phyloP scores from a whole-genome alignment of 352 stramenopile genomes.

The Aphanomyces stellatus region DNA sequence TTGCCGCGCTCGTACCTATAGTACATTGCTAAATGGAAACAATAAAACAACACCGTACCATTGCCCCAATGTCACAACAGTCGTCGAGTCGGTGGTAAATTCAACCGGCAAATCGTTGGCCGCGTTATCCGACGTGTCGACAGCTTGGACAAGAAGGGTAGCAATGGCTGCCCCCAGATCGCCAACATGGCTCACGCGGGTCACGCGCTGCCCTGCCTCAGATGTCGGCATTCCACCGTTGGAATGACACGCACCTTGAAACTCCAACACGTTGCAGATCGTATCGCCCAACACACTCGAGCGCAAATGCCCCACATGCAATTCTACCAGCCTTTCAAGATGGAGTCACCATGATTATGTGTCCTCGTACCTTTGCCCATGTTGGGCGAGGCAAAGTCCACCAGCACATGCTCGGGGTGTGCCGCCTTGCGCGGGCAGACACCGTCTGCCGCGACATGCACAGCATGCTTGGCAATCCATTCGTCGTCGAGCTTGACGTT shows the following conservation, averaged over 20 bases:
- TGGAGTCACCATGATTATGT: not conserved
- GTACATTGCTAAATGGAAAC: not conserved
- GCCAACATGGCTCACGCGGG: slow-evolving; percentile 66
- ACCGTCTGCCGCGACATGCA: slow-evolving; percentile 49
- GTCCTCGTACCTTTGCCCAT: slow-evolving; percentile 43
- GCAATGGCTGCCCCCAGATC: slow-evolving; percentile 70
- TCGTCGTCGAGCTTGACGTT: slow-evolving; percentile 62
- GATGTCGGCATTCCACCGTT: not conserved
- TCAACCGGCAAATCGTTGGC: not conserved
- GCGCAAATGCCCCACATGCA: slow-evolving; percentile 74
- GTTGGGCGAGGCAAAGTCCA: slow-evolving; percentile 78
- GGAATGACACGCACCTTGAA: slow-evolving; percentile 25
- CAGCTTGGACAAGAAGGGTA: slow-evolving; percentile 62
- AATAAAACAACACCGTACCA: slow-evolving; percentile 19
- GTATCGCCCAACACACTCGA: slow-evolving; percentile 75
- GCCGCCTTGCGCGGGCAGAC: slow-evolving; percentile 24
- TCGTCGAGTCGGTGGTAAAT: slow-evolving; percentile 24
- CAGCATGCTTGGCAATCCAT: slow-evolving; percentile 53
- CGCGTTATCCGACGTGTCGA: slow-evolving; percentile 30
- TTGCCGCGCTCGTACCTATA: slow-evolving; percentile 58
- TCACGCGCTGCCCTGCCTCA: slow-evolving; percentile 38
- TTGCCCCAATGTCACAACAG: slow-evolving; percentile 52
- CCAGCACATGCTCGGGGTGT: slow-evolving; percentile 39
- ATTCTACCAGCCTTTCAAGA: slow-evolving; percentile 25
- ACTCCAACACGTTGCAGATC: slow-evolving; percentile 74